A percentile compares a stretch with the other conserved stretches of the same genome.
These are phyloP conservation scores for Pseudozyma flocculosa DNA, from an alignment of 1,284 basidiomycete genomes.

Conservation along the genomic window DNA sequence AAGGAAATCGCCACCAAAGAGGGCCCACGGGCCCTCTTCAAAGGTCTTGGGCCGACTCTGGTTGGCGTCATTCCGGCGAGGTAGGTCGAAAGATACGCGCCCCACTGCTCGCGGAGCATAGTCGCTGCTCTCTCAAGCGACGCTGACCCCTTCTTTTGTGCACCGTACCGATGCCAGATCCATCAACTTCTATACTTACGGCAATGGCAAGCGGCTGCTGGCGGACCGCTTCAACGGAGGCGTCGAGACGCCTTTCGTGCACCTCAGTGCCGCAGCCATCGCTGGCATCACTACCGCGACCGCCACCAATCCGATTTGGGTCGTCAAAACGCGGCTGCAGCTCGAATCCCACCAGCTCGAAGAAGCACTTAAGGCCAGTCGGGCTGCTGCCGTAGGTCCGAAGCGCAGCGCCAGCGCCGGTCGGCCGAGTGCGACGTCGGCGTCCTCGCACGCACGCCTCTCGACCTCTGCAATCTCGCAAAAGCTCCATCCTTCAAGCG, in stretches of 20 bases:
- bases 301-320: constrained; percentile 97
- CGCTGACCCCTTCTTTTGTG: no score
- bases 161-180: constrained; percentile 61
- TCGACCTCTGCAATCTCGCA: constrained; percentile 10
- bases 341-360: constrained; percentile 60
- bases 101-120: no score
- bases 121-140: no score
- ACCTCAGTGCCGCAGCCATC: constrained; percentile 79
- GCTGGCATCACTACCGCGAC: constrained; percentile 81
- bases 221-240: constrained; percentile 78
- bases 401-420: not conserved
- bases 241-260: constrained; percentile 78
- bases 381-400: not conserved
- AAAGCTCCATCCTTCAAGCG: no score
- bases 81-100: not conserved
- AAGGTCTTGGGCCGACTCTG: constrained; percentile 88
- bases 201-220: constrained; percentile 89
- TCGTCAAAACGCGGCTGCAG: constrained; percentile 93
- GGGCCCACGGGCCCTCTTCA: constrained; percentile 86
- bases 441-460: constrained; percentile 9
- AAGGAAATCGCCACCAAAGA: constrained; percentile 67
- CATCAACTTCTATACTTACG: constrained; percentile 98
- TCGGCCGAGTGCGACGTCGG: not conserved
- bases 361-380: not conserved
- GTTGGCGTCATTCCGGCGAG: constrained; percentile 88